phyloP scores from a whole-genome alignment of 2,329 filamentous ascomycete genomes.

The Alternaria sp. region DNA sequence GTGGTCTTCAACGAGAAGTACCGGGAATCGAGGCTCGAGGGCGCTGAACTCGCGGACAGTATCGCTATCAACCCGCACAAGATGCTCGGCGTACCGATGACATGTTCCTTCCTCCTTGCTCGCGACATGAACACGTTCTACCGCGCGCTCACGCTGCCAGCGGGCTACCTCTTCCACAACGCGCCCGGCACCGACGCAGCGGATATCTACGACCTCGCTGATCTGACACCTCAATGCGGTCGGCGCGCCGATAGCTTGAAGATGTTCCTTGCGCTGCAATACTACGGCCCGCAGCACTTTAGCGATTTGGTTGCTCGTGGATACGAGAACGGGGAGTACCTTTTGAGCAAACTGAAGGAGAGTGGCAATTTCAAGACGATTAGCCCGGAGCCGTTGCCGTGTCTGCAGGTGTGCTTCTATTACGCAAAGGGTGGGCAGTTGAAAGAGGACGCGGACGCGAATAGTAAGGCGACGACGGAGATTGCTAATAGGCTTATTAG shows the following conservation, averaged over 20 bases:
- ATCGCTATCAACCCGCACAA: conserved; percentile 95
- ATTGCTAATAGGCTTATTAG: conserved; percentile 62
- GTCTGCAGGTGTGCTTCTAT: conserved; percentile 95
- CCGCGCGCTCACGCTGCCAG: conserved; percentile 81
- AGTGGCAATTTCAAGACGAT: conserved; percentile 72
- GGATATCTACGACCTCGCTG: conserved; percentile 85
- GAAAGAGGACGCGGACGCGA: conserved; percentile 52
- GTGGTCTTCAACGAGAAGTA: conserved; percentile 71
- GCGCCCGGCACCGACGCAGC: conserved; percentile 27
- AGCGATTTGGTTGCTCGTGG: conserved; percentile 67
- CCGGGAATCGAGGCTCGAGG: conserved; percentile 69
- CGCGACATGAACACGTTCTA: conserved; percentile 80
- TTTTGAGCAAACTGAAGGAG: conserved; percentile 66
- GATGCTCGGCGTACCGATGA: conserved; percentile 91
- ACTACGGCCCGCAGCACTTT: conserved; percentile 82
- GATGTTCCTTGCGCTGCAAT: conserved; percentile 85
- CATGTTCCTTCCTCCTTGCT: conserved; percentile 86
- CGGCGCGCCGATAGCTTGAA: conserved; percentile 85
- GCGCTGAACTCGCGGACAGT: conserved; percentile 76
- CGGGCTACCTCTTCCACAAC: conserved; percentile 70
- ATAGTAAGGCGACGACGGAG: conserved; percentile 62
- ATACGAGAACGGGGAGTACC: conserved; percentile 72
- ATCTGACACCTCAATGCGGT: conserved; percentile 92
- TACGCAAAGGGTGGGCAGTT: conserved; percentile 68
- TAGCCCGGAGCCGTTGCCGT: conserved; percentile 74